Evolutionary conservation across 768 basidiomycete genomes (phyloP).

Genomic region (Termitomyces titanicus): DNA sequence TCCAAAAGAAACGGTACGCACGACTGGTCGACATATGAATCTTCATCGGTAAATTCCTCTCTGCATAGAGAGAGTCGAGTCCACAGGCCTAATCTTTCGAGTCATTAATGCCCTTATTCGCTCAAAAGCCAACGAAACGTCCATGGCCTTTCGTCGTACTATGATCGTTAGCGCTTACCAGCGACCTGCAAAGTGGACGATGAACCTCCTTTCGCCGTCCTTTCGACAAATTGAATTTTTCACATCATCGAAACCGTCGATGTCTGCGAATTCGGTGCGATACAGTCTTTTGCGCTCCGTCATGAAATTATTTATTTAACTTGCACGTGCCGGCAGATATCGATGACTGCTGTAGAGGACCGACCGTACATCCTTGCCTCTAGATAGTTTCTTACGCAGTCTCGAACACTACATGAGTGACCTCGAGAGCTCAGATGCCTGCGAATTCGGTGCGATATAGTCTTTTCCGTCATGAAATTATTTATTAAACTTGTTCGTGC

Average conservation of each 20-base stretch:
- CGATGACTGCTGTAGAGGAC: not conserved
- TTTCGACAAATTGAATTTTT: too few relatives aligned
- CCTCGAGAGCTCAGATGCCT: not conserved
- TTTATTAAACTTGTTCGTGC: not conserved
- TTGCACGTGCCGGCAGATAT: not conserved
- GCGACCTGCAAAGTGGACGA: not conserved
- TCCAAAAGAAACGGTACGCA: not conserved
- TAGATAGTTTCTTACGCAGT: not conserved
- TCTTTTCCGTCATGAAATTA: not conserved
- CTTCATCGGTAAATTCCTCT: too few relatives aligned
- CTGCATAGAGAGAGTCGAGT: not conserved
- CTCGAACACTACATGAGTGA: slow-evolving; percentile 2
- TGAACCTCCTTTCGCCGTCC: too few relatives aligned
- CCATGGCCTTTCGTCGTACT: not conserved
- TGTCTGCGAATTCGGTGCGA: not conserved
- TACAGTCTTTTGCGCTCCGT: not conserved
- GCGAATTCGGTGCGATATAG: not conserved
- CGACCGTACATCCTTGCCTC: too few relatives aligned
- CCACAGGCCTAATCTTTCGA: not conserved
- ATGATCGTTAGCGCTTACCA: not conserved
- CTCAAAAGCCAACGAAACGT: not conserved
- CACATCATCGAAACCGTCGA: too few relatives aligned
- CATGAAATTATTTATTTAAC: not conserved
- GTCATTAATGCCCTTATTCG: not conserved
- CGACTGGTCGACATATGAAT: not conserved